Percentiles rank a stretch among this genome's conserved stretches.
phyloP scores from a whole-genome alignment of 1,284 basidiomycete genomes.

The Ganoderma sp. region DNA sequence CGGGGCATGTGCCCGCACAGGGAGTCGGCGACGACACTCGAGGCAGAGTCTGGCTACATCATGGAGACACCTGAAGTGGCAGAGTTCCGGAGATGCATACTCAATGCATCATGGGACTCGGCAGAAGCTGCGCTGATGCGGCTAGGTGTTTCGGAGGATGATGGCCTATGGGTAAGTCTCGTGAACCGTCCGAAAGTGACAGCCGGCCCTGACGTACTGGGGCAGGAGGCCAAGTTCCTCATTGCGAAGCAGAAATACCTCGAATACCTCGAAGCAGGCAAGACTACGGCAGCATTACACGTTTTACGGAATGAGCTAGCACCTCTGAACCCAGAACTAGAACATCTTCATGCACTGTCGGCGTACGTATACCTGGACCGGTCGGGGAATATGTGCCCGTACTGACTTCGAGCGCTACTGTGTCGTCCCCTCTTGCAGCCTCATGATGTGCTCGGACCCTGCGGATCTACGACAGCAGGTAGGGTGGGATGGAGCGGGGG shows the following conservation, averaged over 20 bases:
- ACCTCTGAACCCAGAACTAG: constrained; percentile 75
- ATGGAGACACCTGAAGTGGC: constrained; percentile 83
- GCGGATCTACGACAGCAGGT: constrained; percentile 85
- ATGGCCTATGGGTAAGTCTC: constrained; percentile 65
- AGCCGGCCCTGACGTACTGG: constrained; percentile 28
- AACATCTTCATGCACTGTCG: constrained; percentile 83
- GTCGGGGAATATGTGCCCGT: not conserved
- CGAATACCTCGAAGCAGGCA: constrained; percentile 87
- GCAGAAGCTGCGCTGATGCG: constrained; percentile 76
- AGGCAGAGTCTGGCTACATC: constrained; percentile 91
- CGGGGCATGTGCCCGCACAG: constrained; percentile 48
- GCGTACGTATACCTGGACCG: constrained; percentile 54
- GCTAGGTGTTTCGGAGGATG: constrained; percentile 71
- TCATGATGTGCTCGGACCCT: constrained; percentile 88
- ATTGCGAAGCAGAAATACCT: constrained; percentile 96
- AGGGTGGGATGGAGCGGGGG: constrained; percentile 88
- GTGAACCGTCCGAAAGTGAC: constrained; percentile 21
- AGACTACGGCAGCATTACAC: constrained; percentile 83
- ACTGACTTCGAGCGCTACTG: not conserved
- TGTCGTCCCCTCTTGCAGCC: constrained; percentile 48
- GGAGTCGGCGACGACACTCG: constrained; percentile 86
- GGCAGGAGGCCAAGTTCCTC: constrained; percentile 82
- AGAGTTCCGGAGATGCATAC: constrained; percentile 82
- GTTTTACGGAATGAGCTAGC: constrained; percentile 90
- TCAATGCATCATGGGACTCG: constrained; percentile 85